These are phyloP conservation scores for Halophytophthora batemanensis DNA, from an alignment of 352 stramenopile species.

Conservation along the genomic window DNA sequence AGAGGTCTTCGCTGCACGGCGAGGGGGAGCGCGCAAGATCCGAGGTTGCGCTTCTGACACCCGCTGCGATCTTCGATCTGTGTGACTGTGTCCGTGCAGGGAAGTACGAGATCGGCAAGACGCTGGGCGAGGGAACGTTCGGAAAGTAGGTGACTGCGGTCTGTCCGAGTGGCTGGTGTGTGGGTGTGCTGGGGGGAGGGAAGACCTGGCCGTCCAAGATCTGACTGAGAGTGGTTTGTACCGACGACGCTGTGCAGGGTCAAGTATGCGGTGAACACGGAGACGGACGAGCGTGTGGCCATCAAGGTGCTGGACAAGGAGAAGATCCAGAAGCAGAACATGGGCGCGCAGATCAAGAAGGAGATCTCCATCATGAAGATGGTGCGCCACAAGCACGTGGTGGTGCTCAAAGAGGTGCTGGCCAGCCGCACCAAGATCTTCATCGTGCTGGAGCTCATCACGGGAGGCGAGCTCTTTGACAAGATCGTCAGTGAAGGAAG, in stretches of 20 bases:
- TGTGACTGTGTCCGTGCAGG: constrained; percentile 44
- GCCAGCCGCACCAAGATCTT: constrained; percentile 97
- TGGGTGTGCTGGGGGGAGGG: neutral
- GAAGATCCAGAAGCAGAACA: constrained; percentile 98
- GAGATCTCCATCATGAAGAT: constrained; percentile 99
- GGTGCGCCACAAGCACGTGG: constrained; percentile 87
- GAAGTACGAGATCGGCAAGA: constrained; percentile 97
- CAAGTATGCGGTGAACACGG: constrained; percentile 95
- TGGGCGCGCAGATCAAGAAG: constrained; percentile 97
- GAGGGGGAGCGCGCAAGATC: neutral
- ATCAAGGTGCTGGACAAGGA: constrained; percentile 99
- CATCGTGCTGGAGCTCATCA: constrained; percentile 91
- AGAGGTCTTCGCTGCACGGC: neutral
- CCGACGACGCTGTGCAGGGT: constrained; percentile 44
- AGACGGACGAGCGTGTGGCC: constrained; percentile 93
- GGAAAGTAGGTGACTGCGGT: constrained; percentile 82
- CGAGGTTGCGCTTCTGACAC: neutral
- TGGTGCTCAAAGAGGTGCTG: constrained; percentile 88
- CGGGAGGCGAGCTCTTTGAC: constrained; percentile 92
- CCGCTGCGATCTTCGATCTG: neutral
- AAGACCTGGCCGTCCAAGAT: neutral
- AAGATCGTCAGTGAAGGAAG: constrained; percentile 95
- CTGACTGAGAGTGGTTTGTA: neutral
- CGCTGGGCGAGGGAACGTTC: constrained; percentile 95
- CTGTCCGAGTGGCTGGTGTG: neutral